Percentiles rank a stretch among this genome's conserved stretches.
These are phyloP conservation scores for Trypanosoma platydactyli DNA, from an alignment of 208 protist genomes.

Conservation along the genomic window DNA sequence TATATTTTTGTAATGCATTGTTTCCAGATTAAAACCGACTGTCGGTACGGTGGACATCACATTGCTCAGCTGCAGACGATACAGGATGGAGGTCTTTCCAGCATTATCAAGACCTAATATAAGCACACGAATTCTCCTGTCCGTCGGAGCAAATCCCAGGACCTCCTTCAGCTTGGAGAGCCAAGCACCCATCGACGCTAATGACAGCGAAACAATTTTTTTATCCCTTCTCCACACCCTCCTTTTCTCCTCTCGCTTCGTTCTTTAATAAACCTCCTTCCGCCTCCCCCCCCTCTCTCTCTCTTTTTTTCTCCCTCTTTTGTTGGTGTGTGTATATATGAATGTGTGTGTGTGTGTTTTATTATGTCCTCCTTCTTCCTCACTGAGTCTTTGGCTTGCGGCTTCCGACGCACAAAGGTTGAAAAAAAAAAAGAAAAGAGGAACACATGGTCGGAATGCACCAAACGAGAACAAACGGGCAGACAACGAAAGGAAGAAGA, in stretches of 20 bases:
- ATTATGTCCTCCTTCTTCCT: too few relatives aligned
- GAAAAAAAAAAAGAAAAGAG: slow-evolving; percentile 1
- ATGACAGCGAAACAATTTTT: background rate
- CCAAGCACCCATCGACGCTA: slow-evolving; percentile 55
- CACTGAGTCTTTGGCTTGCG: too few relatives aligned
- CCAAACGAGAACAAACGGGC: background rate
- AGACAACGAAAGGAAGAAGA: background rate
- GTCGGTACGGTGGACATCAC: slow-evolving; percentile 97
- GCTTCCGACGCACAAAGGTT: background rate
- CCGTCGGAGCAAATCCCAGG: slow-evolving; percentile 65
- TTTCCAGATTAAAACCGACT: slow-evolving; percentile 98
- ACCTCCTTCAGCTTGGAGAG: slow-evolving; percentile 45
- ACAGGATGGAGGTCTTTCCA: slow-evolving; percentile 98
- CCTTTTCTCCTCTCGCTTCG: background rate
- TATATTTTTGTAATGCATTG: slow-evolving; percentile 97
- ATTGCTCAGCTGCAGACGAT: slow-evolving; percentile 97
- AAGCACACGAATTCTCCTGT: slow-evolving; percentile 91
- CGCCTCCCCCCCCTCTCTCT: too few relatives aligned
- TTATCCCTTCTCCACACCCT: background rate
- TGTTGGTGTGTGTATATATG: too few relatives aligned
- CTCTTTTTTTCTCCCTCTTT: too few relatives aligned
- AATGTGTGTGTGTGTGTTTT: too few relatives aligned
- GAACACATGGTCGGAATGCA: background rate
- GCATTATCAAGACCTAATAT: slow-evolving; percentile 96
- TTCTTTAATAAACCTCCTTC: too few relatives aligned